Evolutionary conservation across 1,284 basidiomycete species (phyloP).

Genomic region (Rhodotorula sp.): DNA sequence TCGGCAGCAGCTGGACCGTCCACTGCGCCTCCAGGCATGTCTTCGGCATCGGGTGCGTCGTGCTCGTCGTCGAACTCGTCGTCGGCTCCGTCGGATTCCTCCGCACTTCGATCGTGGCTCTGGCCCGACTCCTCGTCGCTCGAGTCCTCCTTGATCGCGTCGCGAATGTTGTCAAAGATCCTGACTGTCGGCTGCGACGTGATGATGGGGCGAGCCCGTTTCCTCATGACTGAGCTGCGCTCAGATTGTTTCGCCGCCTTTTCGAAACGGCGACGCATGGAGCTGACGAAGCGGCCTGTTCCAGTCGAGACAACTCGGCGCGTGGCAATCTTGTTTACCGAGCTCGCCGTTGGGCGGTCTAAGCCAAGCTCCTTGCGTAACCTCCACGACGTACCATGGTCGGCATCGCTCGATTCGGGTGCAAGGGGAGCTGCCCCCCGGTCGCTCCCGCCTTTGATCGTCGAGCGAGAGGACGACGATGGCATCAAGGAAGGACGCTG

Average conservation of each 20-base stretch:
- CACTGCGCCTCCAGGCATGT: neutral
- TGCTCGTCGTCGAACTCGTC: conserved; percentile 88
- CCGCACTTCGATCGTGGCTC: conserved; percentile 20
- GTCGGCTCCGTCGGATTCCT: conserved; percentile 59
- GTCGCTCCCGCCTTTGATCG: conserved; percentile 16
- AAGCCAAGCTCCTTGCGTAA: neutral
- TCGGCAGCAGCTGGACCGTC: too few relatives aligned
- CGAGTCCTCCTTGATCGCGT: conserved; percentile 85
- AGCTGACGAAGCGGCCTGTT: conserved; percentile 3
- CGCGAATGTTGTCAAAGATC: conserved; percentile 84
- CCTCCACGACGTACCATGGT: neutral
- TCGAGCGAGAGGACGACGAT: conserved; percentile 23
- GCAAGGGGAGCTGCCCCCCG: neutral
- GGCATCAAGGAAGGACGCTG: conserved; percentile 13
- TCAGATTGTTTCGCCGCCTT: neutral
- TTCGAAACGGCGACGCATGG: conserved; percentile 4
- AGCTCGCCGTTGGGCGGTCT: conserved; percentile 25
- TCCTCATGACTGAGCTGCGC: conserved; percentile 52
- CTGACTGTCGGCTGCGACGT: conserved; percentile 85
- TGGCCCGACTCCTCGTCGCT: conserved; percentile 44
- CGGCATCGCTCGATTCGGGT: conserved; percentile 20
- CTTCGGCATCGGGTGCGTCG: conserved; percentile 55
- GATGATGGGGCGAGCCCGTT: conserved; percentile 86
- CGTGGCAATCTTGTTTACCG: conserved; percentile 23
- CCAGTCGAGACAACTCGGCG: conserved; percentile 22